Base-by-base conservation (phyloP, 2,329 filamentous ascomycete genomes). In the Fusarium paranaense region DNA sequence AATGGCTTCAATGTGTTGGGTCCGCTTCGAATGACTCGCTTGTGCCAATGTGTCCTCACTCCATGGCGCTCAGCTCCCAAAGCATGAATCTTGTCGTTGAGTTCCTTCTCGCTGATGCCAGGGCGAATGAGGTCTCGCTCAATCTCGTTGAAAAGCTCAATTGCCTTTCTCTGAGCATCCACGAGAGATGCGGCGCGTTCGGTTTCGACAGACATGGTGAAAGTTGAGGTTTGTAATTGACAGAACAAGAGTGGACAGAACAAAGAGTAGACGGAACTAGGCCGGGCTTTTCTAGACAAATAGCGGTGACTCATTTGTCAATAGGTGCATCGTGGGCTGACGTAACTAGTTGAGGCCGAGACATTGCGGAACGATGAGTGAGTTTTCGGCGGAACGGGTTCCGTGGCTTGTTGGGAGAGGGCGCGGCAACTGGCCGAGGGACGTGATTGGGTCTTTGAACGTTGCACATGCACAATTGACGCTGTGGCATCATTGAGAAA, bases 41-140 rank as follows among this genome's bases (percentile, higher is more conserved):
- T 89, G 78, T 89, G 87, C 87, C 87, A 89, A 69, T 88, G 85
- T 3, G 85, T 87, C 18, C 80, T 78, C 13, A 89, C 81, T 18
- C 81, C 82, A 76, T 86, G 70, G 22, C 72, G 75, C 25, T 66
- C 27, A 6, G 54, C 54, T 14, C 74, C 78, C 6, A 78, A 59
- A 38, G 83, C 79, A 73, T 87, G 83, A 63, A 88, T 88, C 72
- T 86, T 82, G 33, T 86, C 78, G 78, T 83, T 87, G 27, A 88
- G 77, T 30, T 79, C 52, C 52, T 57, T 57, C 32, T 57, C 52
- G 9, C 52, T 57, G 20, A 37, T 37, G 7, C 52, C 52, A 16
- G 52, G 52, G 1, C 32, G 52, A 5, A 57, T 57, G 7, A 57
- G 52, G 10, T 57, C 33, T 25, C 77, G 72, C 62, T 85, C 85